Evolutionary conservation across 176 grass and related monocot species (phyloP), one percentile per base, ranked within the genome.

Genomic region (Oryza brachyantha): DNA sequence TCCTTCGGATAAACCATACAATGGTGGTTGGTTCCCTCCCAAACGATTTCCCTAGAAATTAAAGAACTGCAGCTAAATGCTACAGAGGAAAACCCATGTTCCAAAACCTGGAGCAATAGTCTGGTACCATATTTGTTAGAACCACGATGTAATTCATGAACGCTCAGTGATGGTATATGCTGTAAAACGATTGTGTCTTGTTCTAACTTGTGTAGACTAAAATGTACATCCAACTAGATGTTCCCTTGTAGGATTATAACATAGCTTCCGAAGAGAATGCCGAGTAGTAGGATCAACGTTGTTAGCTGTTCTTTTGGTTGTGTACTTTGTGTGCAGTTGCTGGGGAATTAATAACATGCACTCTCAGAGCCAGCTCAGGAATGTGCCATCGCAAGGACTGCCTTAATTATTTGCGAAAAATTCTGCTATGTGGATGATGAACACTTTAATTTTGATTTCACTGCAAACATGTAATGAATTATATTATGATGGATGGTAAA

Each of bases 131-230:
- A n/a, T n/a, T 50, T 73, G 13, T 64, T 73, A 74, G 40, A 11
- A 10, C 31, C 72, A 1, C 55, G 41, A 21, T 74, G 10, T 66
- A 72, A 66, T 83, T 36, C 3, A 16, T 27, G n/a, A 73, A 13
- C 16, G 27, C 34, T 37, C 12, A 34, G 27, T 2, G 75, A 57
- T 6, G 48, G 63, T 69, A 31, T 63, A 65, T 66, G 46, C 2
- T 89, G 87, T 81, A 72, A 81, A 89, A 88, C 31, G 12, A 45
- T 46, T 48, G 71, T 89, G 81, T 78, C 12, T 84, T 79, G 57
- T 48, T 48, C 1, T 61, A 72, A 76, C 87, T 43, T 76, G 64
- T 76, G 64, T 77, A 81, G 82, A 79, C 57, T n/a, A 78, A 25
- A 72, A 64, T 81, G 82, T 77, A 80, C 65, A 80, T 75, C 29